Evolutionary conservation across 2,329 filamentous ascomycete species (phyloP).

Genomic region (Magnaporthiopsis incrustans): DNA sequence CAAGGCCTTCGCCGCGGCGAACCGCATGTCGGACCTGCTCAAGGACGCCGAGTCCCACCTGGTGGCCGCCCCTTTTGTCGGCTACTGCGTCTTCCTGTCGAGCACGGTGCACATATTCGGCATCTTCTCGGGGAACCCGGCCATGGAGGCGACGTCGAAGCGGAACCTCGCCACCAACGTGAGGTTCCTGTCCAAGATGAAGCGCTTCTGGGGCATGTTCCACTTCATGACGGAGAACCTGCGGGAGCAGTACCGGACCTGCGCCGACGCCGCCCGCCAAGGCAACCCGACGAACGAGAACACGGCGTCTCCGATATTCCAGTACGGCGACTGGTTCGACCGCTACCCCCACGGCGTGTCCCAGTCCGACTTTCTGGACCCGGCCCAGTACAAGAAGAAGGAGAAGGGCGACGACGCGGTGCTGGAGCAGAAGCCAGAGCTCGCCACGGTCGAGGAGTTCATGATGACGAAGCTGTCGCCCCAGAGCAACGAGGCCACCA

Average conservation of each 20-base stretch:
- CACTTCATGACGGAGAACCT: constrained; percentile 93
- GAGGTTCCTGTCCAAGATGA: constrained; percentile 88
- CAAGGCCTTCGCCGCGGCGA: constrained; percentile 75
- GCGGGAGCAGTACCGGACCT: constrained; percentile 77
- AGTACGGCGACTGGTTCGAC: constrained; percentile 97
- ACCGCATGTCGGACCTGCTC: constrained; percentile 76
- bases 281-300: constrained; percentile 46
- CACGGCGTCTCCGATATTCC: constrained; percentile 62
- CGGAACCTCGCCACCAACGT: constrained; percentile 81
- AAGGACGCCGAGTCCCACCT: constrained; percentile 72
- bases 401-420: constrained; percentile 82
- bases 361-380: constrained; percentile 74
- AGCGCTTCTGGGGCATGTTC: constrained; percentile 97
- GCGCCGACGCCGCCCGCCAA: constrained; percentile 70
- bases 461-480: constrained; percentile 78
- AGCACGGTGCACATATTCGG: constrained; percentile 92
- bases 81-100: constrained; percentile 89
- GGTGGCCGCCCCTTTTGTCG: constrained; percentile 84
- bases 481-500: constrained; percentile 35
- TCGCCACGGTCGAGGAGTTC: constrained; percentile 93
- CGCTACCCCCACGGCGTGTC: constrained; percentile 89
- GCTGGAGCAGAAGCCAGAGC: constrained; percentile 73
- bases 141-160: constrained; percentile 70
- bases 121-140: constrained; percentile 76
- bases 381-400: constrained; percentile 56